phyloP scores from a whole-genome alignment of 169 alveolate species.

The Plasmodium blacklocki region DNA sequence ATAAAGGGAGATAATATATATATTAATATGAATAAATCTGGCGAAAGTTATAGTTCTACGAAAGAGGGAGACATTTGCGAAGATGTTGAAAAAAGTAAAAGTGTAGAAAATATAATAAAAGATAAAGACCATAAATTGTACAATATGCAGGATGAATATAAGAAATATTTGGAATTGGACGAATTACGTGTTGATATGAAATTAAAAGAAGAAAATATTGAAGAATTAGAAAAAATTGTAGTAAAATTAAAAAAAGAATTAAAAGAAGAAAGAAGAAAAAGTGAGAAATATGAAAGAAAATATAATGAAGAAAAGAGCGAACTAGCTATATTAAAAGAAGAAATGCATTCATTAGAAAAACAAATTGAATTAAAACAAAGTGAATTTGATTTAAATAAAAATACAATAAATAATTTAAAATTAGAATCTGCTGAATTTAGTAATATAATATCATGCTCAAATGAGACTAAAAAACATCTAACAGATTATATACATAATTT shows the following conservation, averaged over 20 bases:
- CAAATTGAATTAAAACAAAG: constrained; percentile 24
- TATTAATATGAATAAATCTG: not conserved
- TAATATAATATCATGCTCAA: constrained; percentile 58
- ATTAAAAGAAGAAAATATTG: constrained; percentile 13
- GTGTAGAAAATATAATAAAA: not conserved
- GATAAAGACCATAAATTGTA: not conserved
- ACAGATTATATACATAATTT: constrained; percentile 73
- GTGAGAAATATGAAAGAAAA: constrained; percentile 63
- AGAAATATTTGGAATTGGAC: not conserved
- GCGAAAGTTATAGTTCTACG: not conserved
- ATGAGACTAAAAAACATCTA: constrained; percentile 65
- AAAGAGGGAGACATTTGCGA: not conserved
- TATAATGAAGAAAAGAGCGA: constrained; percentile 64
- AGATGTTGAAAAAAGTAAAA: not conserved
- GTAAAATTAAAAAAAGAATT: constrained; percentile 29
- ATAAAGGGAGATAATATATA: not conserved
- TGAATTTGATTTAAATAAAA: constrained; percentile 41
- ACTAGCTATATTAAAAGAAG: constrained; percentile 53
- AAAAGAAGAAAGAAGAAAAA: constrained; percentile 46
- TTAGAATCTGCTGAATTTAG: constrained; percentile 74
- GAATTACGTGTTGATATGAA: constrained; percentile 5
- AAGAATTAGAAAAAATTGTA: constrained; percentile 11
- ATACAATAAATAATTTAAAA: constrained; percentile 61
- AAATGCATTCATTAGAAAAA: constrained; percentile 46
- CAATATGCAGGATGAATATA: not conserved